phyloP scores from a whole-genome alignment of 148 eudicot species.

The Gaultheria prostrata region DNA sequence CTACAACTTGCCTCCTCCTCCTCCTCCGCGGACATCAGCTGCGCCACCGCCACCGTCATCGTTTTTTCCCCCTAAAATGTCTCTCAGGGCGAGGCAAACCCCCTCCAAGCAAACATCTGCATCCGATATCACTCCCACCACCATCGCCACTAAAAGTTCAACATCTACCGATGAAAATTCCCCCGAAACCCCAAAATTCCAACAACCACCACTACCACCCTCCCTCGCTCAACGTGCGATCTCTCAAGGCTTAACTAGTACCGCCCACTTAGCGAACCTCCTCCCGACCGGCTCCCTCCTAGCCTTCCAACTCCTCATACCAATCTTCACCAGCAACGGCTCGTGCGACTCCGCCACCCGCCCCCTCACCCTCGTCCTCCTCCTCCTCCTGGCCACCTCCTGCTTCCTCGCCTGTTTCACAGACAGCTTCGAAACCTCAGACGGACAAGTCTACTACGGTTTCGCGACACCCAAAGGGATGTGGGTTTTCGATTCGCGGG shows the following conservation, averaged over 20 bases:
- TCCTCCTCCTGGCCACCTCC: slow-evolving; percentile 23
- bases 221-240: slow-evolving; percentile 18
- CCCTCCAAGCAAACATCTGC: not conserved
- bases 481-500: slow-evolving; percentile 28
- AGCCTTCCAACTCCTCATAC: slow-evolving; percentile 37
- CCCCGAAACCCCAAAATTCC: slow-evolving; percentile 2
- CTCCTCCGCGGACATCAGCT: not conserved
- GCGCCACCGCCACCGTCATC: not conserved
- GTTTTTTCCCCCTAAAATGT: slow-evolving; percentile 13
- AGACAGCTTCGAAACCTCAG: slow-evolving; percentile 32
- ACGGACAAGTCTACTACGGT: slow-evolving; percentile 33
- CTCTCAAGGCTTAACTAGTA: slow-evolving; percentile 17
- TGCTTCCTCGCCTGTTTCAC: slow-evolving; percentile 41
- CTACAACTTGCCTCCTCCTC: not conserved
- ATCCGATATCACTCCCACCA: not conserved
- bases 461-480: slow-evolving; percentile 33
- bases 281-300: slow-evolving; percentile 47
- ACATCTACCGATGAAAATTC: not conserved
- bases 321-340: slow-evolving; percentile 39
- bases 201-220: not conserved
- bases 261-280: slow-evolving; percentile 41
- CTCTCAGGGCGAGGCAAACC: slow-evolving; percentile 30
- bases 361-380: slow-evolving; percentile 29
- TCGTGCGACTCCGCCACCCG: slow-evolving; percentile 30
- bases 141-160: not conserved